Evolutionary conservation across 768 basidiomycete species (phyloP).

Genomic region (Tricholomella constricta): DNA sequence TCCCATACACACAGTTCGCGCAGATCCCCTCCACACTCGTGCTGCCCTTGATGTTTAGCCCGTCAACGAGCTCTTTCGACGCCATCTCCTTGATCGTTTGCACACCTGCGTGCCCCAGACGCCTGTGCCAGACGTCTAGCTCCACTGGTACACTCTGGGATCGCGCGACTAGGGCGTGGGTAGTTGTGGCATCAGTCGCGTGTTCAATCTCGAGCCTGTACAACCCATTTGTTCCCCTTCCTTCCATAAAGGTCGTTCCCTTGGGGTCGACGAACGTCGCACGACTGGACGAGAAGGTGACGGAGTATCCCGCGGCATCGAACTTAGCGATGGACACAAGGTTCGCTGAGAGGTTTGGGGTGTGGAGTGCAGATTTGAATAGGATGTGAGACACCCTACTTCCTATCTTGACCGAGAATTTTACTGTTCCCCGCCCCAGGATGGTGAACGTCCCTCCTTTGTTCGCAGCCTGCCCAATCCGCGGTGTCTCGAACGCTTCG

Average conservation of each 20-base stretch:
- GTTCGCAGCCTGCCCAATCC: slow-evolving; percentile 10
- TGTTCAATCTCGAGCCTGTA: not conserved
- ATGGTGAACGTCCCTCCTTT: slow-evolving; percentile 18
- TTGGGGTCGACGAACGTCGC: not conserved
- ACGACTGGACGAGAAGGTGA: not conserved
- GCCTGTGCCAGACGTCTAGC: too few relatives aligned
- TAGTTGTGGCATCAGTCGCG: slow-evolving; percentile 19
- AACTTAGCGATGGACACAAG: not conserved
- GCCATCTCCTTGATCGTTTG: too few relatives aligned
- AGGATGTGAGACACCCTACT: slow-evolving; percentile 14
- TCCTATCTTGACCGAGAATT: slow-evolving; percentile 8
- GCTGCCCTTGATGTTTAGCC: too few relatives aligned
- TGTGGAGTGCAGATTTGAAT: slow-evolving; percentile 21
- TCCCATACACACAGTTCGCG: too few relatives aligned
- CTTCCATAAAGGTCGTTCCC: not conserved
- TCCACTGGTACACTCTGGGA: too few relatives aligned
- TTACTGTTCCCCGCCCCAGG: slow-evolving; percentile 21
- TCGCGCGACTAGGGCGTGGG: slow-evolving; percentile 12
- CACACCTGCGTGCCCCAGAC: too few relatives aligned
- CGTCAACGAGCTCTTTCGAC: too few relatives aligned
- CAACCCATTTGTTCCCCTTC: slow-evolving; percentile 4
- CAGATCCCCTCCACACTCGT: too few relatives aligned
- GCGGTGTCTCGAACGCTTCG: not conserved
- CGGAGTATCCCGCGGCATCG: not conserved
- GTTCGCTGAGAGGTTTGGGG: not conserved